These are phyloP conservation scores for Phytopythium oedochilum DNA, from an alignment of 352 stramenopile species.

Conservation along the genomic window DNA sequence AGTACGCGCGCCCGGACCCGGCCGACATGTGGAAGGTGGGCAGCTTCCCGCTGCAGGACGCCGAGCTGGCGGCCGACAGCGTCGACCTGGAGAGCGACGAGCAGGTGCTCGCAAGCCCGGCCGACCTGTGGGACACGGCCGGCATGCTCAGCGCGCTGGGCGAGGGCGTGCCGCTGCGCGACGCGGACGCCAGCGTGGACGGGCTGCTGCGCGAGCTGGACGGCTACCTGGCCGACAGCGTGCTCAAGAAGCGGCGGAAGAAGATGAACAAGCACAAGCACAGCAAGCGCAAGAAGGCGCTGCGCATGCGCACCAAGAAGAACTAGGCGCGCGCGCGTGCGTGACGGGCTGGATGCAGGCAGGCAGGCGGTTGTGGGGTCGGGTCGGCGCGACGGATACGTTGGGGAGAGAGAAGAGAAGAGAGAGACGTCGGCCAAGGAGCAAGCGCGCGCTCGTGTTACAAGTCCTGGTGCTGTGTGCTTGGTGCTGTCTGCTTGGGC, in stretches of 20 bases:
- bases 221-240: constrained; percentile 78
- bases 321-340: constrained; percentile 46
- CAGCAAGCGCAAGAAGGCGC: constrained; percentile 86
- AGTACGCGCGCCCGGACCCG: constrained; percentile 58
- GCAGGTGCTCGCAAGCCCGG: constrained; percentile 28
- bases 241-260: constrained; percentile 89
- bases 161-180: constrained; percentile 53
- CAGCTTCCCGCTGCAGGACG: constrained; percentile 53
- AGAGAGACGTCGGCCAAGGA: no score
- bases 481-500: not conserved
- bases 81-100: constrained; percentile 11
- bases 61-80: not conserved
- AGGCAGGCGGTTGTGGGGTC: no score
- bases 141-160: constrained; percentile 75
- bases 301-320: constrained; percentile 88
- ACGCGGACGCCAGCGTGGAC: constrained; percentile 35
- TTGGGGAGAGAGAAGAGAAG: no score
- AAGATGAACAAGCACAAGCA: constrained; percentile 95
- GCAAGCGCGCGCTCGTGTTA: no score
- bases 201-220: constrained; percentile 64
- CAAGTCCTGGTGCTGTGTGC: no score
- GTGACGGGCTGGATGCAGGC: no score
- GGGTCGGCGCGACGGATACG: no score
- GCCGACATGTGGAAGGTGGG: constrained; percentile 75
- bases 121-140: constrained; percentile 72